A percentile compares a stretch with the other conserved stretches of the same genome.
Evolutionary conservation across 805 yeast species (phyloP).

Genomic region (Wickerhamiella spandovensis): DNA sequence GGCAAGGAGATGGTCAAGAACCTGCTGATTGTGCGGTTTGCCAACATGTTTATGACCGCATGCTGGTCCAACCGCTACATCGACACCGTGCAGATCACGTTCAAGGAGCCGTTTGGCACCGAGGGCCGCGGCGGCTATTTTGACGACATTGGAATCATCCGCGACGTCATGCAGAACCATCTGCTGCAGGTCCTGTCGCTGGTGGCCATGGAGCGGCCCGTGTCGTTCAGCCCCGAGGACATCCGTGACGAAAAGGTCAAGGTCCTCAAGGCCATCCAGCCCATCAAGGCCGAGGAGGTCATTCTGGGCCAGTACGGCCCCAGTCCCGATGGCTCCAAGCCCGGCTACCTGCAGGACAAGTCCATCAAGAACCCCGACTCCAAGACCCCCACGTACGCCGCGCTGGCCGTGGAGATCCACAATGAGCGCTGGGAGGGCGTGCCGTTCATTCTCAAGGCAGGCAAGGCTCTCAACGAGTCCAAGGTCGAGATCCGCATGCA

Average conservation of each 20-base stretch:
- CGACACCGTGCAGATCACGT: slow-evolving; percentile 70
- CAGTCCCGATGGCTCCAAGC: slow-evolving; percentile 79
- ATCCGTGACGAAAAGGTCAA: slow-evolving; percentile 94
- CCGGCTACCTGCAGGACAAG: slow-evolving; percentile 83
- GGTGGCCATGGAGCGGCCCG: slow-evolving; percentile 92
- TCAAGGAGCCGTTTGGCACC: slow-evolving; percentile 97
- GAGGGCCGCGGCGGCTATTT: slow-evolving; percentile 99
- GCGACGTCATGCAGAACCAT: slow-evolving; percentile 98
- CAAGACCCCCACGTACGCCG: slow-evolving; percentile 87
- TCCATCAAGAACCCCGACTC: slow-evolving; percentile 64
- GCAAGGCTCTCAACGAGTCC: slow-evolving; percentile 90
- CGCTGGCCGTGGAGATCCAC: slow-evolving; percentile 59
- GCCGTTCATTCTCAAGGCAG: slow-evolving; percentile 90
- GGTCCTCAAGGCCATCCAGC: slow-evolving; percentile 68
- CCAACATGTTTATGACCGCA: slow-evolving; percentile 77
- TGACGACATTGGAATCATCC: slow-evolving; percentile 84
- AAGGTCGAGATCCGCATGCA: slow-evolving; percentile 93
- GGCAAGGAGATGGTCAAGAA: slow-evolving; percentile 98
- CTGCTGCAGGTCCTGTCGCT: slow-evolving; percentile 82
- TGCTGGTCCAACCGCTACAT: slow-evolving; percentile 78
- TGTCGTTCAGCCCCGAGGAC: slow-evolving; percentile 79
- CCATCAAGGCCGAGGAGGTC: slow-evolving; percentile 51
- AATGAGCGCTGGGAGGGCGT: slow-evolving; percentile 99
- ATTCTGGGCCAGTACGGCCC: slow-evolving; percentile 78
- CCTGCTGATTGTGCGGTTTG: slow-evolving; percentile 76